Conservation (phyloP, 441 rosid genomes). For the Eutrema salsugineum region DNA sequence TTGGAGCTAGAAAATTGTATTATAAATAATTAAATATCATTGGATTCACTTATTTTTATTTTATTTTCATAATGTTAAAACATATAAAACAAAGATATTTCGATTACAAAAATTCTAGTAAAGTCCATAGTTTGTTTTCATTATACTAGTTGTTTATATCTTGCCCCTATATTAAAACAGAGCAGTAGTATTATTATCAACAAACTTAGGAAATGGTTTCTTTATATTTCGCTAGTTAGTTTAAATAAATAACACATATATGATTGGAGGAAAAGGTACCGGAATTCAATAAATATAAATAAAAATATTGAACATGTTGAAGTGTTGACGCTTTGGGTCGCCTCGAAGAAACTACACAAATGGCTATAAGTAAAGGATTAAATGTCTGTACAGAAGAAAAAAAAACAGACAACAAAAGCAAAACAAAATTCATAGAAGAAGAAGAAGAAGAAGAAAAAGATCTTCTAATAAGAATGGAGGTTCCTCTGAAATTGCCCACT, state of each 20-base stretch:
- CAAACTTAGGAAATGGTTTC: slow-evolving; percentile 13
- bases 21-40: not conserved
- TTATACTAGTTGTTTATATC: not conserved
- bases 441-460: slow-evolving; percentile 1
- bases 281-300: slow-evolving; percentile 5
- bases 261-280: slow-evolving; percentile 25
- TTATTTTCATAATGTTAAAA: not conserved
- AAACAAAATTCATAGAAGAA: not conserved
- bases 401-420: not conserved
- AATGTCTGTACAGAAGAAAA: not conserved
- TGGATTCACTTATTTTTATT: not conserved
- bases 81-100: not conserved
- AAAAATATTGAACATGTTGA: slow-evolving; percentile 29
- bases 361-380: slow-evolving; percentile 31
- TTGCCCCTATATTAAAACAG: slow-evolving; percentile 11
- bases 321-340: slow-evolving; percentile 63
- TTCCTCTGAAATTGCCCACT: slow-evolving; percentile 29
- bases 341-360: slow-evolving; percentile 29
- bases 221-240: not conserved
- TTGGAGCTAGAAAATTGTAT: not conserved
- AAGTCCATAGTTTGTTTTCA: not conserved
- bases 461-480: slow-evolving; percentile 30
- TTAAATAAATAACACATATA: slow-evolving; percentile 10
- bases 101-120: not conserved
- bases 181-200: slow-evolving; percentile 16